phyloP scores from a whole-genome alignment of 2,329 filamentous ascomycete genomes.

The Sporothrix curviconia region DNA sequence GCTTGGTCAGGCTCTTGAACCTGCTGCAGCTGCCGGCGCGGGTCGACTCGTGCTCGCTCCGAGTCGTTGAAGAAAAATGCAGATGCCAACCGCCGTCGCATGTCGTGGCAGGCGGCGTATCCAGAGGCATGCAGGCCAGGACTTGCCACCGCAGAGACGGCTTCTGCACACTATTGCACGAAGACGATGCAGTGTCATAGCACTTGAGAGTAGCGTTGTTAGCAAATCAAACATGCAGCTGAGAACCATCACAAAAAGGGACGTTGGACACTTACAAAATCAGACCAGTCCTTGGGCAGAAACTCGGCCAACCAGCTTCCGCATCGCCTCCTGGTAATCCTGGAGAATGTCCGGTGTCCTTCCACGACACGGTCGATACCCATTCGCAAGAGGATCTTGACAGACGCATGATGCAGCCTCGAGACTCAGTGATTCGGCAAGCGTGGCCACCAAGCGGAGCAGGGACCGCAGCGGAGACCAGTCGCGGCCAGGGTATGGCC shows the following conservation, averaged over 20 bases:
- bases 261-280: conserved; percentile 30
- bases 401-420: conserved; percentile 33
- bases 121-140: conserved; percentile 52
- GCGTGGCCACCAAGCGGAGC: conserved; percentile 34
- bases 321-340: conserved; percentile 37
- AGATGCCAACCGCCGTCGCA: conserved; percentile 61
- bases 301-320: conserved; percentile 38
- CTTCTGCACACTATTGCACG: conserved; percentile 42
- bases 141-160: conserved; percentile 50
- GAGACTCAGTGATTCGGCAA: conserved; percentile 31
- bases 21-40: conserved; percentile 29
- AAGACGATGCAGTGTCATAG: conserved; percentile 37
- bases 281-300: conserved; percentile 30
- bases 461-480: conserved; percentile 42
- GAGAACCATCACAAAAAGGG: no score
- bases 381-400: conserved; percentile 47
- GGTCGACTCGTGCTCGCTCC: conserved; percentile 35
- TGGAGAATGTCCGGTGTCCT: conserved; percentile 36
- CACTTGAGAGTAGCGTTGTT: conserved; percentile 32
- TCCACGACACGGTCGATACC: conserved; percentile 47
- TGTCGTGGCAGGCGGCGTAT: conserved; percentile 45
- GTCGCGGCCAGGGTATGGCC: conserved; percentile 29
- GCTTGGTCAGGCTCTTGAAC: conserved; percentile 38
- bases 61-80: conserved; percentile 53
- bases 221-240: conserved; percentile 28